A percentile compares a stretch with the other conserved stretches of the same genome.
Evolutionary conservation across 2,329 filamentous ascomycete genomes (phyloP).

Genomic region (Lomentospora prolificans): DNA sequence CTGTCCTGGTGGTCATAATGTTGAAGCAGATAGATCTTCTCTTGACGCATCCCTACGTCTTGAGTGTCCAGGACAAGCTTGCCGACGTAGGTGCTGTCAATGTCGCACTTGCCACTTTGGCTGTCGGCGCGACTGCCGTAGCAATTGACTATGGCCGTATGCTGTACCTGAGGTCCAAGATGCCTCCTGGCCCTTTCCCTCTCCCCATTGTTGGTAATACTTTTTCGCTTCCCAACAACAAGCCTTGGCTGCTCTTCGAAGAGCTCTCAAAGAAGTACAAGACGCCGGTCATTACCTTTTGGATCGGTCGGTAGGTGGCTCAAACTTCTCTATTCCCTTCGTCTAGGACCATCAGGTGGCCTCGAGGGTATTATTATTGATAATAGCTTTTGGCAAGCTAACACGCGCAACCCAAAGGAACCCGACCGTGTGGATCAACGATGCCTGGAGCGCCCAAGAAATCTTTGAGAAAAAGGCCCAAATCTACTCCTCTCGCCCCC

Average conservation of each 20-base stretch:
- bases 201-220: conserved; percentile 46
- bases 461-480: conserved; percentile 42
- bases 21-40: not conserved
- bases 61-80: not conserved
- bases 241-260: conserved; percentile 46
- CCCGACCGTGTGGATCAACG: conserved; percentile 37
- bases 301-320: conserved; percentile 28
- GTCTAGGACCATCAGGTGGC: too few relatives aligned
- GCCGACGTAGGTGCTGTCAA: not conserved
- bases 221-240: conserved; percentile 40
- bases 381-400: not conserved
- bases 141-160: conserved; percentile 37
- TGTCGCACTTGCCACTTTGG: conserved; percentile 2
- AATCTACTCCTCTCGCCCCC: conserved; percentile 39
- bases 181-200: conserved; percentile 45
- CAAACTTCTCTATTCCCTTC: too few relatives aligned
- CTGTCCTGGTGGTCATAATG: not conserved
- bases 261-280: conserved; percentile 36
- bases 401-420: conserved; percentile 15
- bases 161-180: conserved; percentile 36
- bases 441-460: conserved; percentile 39
- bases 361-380: too few relatives aligned
- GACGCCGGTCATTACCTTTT: conserved; percentile 42
- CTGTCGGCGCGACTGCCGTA: conserved; percentile 15
- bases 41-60: not conserved